Evolutionary conservation across 2,329 filamentous ascomycete species (phyloP).

Genomic region (Colletotrichum sp.): DNA sequence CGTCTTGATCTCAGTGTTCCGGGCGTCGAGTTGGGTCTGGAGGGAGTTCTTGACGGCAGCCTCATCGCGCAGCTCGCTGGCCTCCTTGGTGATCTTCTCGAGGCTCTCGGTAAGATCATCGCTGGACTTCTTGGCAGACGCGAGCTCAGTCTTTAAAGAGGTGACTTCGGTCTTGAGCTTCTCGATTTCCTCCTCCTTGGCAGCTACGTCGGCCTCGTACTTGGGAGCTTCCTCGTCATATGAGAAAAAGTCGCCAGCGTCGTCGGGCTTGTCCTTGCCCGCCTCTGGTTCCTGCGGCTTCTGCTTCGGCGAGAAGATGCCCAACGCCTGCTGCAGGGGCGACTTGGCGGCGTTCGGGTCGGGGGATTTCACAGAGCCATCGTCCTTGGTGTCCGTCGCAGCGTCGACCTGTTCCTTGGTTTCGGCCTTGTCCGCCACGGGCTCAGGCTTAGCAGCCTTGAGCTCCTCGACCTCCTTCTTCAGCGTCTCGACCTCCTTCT

Average conservation of each 20-base stretch:
- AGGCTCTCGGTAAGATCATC: constrained; percentile 69
- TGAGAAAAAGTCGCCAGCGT: constrained; percentile 80
- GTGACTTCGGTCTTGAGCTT: constrained; percentile 73
- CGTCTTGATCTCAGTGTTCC: constrained; percentile 51
- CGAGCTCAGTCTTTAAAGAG: constrained; percentile 72
- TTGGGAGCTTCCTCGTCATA: constrained; percentile 87
- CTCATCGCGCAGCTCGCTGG: constrained; percentile 53
- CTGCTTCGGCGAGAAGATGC: constrained; percentile 54
- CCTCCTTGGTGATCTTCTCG: constrained; percentile 69
- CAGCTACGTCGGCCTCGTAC: constrained; percentile 75
- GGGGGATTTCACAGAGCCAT: constrained; percentile 22
- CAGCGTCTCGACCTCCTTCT: constrained; percentile 65
- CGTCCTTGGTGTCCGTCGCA: constrained; percentile 28
- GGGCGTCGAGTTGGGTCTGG: constrained; percentile 54
- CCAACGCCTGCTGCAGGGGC: constrained; percentile 51
- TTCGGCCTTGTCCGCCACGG: constrained; percentile 31
- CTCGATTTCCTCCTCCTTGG: constrained; percentile 73
- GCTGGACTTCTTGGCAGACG: constrained; percentile 73
- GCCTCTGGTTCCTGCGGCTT: constrained; percentile 37
- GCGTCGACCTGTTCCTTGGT: constrained; percentile 1
- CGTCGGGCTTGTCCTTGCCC: constrained; percentile 33
- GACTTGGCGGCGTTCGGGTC: constrained; percentile 44
- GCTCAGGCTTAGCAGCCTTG: constrained; percentile 36
- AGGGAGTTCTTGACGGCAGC: constrained; percentile 46
- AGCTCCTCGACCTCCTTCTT: constrained; percentile 62